Evolutionary conservation across 176 grass and related monocot species (phyloP), one percentile per base, ranked within the genome.

Genomic region (Avena insularis): DNA sequence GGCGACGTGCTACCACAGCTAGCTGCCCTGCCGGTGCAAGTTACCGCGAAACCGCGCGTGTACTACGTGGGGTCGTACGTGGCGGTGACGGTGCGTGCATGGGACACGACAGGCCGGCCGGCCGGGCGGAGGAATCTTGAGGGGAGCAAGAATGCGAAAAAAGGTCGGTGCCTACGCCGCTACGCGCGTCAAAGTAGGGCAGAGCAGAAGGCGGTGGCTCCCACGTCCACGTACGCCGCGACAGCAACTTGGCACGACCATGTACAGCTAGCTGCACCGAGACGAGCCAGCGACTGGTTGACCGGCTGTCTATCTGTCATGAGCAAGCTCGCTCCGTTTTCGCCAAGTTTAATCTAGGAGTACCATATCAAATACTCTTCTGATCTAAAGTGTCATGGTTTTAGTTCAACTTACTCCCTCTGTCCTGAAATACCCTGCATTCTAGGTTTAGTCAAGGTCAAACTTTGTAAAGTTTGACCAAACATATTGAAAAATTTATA

Each of bases 161-260:
- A 49, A 12, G 46, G 62, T 67, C 62, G 79, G 62, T 81, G 79
- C 61, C 6, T 67, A 43, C 40, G 40, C 40, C 40, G 40, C 40
- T 43, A 81, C 45, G 78, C 78, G 59, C n/a, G 78, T 80, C 78
- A 55, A 48, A 48, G 40, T 80, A 35, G 33, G 33, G 33, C 33
- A 35, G 33, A 35, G 5, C 8, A 23, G 4, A 56, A 56, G 53
- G 53, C 46, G 46, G 13, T 50, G 71, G 21, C 61, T 64, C 61
- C 8, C 10, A 31, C 6, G 36, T 31, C 75, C 29, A 59, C 19
- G 76, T 40, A 40, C 11, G 19, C 35, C 9, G 17, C 6, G 7
- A 40, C 78, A 48, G 59, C 78, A 35, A 79, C n/a, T 17, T 47
- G 38, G 55, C 56, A 15, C 11, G 77, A 36, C n/a, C 14, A 50